A percentile compares a stretch with the other conserved stretches of the same genome.
phyloP scores from a whole-genome alignment of 139 green algal species.

The Spirogloea muscicola region DNA sequence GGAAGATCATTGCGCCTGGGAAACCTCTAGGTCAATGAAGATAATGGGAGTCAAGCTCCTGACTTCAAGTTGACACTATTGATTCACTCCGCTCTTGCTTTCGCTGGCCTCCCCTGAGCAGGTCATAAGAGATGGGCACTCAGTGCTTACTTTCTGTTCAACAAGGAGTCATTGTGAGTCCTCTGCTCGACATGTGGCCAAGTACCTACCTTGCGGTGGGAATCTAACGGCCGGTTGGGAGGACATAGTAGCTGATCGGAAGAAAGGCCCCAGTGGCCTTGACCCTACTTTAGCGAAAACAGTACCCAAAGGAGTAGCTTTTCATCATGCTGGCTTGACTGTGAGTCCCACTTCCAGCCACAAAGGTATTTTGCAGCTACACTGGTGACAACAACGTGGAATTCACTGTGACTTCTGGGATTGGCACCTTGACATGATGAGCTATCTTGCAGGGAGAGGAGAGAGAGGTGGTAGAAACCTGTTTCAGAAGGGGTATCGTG shows the following conservation, averaged over 20 bases:
- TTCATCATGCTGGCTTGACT: conserved; percentile 63
- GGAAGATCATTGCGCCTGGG: too few species aligned
- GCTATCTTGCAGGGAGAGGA: conserved; percentile 53
- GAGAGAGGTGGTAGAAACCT: conserved; percentile 70
- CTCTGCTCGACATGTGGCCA: conserved; percentile 17
- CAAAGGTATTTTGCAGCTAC: too few species aligned
- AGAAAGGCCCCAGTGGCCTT: conserved; percentile 10
- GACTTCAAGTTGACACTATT: too few species aligned
- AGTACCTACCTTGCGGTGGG: conserved; percentile 23
- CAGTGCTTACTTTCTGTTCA: conserved; percentile 29
- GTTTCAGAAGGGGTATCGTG: conserved; percentile 68
- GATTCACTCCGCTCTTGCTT: too few species aligned
- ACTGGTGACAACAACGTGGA: too few species aligned
- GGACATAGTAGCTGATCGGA: conserved; percentile 22
- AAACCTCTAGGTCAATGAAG: not conserved
- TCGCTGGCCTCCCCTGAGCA: too few species aligned
- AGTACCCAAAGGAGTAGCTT: conserved; percentile 68
- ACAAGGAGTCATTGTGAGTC: conserved; percentile 63
- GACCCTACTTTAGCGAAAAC: conserved; percentile 32
- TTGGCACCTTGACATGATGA: too few species aligned
- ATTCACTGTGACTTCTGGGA: too few species aligned
- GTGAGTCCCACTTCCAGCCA: too few species aligned
- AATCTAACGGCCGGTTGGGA: conserved; percentile 10
- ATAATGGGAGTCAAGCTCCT: not conserved
- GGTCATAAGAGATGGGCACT: conserved; percentile 40